A percentile compares a stretch with the other conserved stretches of the same genome.
These are phyloP conservation scores for Beauveria bassiana DNA, from an alignment of 2,329 filamentous ascomycete genomes.

Conservation along the genomic window DNA sequence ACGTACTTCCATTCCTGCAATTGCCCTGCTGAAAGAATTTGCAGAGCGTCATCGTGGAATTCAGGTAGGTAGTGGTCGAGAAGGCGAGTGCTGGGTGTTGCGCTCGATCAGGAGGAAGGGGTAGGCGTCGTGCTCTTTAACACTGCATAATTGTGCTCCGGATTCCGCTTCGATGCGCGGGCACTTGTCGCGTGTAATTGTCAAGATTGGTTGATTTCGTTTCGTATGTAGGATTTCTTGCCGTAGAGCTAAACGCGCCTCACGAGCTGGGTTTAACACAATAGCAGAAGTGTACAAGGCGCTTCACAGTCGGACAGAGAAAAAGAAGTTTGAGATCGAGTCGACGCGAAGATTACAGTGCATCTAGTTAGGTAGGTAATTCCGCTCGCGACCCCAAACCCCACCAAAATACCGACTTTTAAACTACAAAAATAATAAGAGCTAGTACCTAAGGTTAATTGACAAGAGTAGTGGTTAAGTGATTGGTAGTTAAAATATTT, in stretches of 20 bases:
- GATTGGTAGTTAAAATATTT: no score
- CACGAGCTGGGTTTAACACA: not conserved
- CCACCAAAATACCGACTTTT: no score
- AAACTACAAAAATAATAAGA: no score
- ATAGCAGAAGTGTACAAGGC: not conserved
- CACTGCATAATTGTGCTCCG: not conserved
- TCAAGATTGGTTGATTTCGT: not conserved
- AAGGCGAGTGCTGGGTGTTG: not conserved
- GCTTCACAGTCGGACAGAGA: not conserved
- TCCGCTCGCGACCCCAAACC: no score
- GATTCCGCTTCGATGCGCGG: not conserved
- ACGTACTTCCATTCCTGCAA: constrained; percentile 46
- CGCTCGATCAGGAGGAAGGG: not conserved
- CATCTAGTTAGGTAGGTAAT: no score
- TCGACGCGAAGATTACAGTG: not conserved
- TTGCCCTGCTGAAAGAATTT: constrained; percentile 42
- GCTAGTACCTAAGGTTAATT: no score
- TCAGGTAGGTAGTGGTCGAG: not conserved
- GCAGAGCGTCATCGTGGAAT: constrained; percentile 33
- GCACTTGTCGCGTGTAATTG: not conserved
- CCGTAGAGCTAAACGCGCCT: not conserved
- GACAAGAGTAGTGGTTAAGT: no score
- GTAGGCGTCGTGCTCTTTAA: not conserved
- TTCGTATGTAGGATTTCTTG: not conserved
- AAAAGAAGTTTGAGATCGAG: not conserved